phyloP scores from a whole-genome alignment of 352 stramenopile genomes.

The Phytopythium boreale region DNA sequence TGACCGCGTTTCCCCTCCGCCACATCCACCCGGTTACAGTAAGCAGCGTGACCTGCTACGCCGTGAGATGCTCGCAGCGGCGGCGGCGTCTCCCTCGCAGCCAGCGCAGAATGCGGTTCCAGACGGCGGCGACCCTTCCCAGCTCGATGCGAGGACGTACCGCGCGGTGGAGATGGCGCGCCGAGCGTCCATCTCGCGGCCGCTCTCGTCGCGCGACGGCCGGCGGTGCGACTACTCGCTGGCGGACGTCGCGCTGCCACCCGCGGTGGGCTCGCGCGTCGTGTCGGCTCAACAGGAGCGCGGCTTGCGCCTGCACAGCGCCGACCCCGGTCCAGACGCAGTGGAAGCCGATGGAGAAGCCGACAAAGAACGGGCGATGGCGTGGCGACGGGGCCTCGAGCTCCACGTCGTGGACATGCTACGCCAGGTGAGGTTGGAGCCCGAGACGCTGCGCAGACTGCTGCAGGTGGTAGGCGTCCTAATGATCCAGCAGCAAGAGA shows the following conservation, averaged over 20 bases:
- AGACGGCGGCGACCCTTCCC: background rate
- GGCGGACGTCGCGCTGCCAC: background rate
- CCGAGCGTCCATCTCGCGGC: background rate
- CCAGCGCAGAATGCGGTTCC: background rate
- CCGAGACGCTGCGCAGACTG: slow-evolving; percentile 31
- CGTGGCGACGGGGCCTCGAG: slow-evolving; percentile 42
- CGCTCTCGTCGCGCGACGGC: slow-evolving; percentile 5
- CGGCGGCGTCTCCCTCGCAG: background rate
- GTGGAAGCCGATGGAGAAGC: background rate
- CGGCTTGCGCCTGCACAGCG: background rate
- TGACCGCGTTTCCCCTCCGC: too few species aligned
- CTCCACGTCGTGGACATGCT: slow-evolving; percentile 44
- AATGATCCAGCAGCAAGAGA: background rate
- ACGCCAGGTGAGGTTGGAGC: slow-evolving; percentile 31
- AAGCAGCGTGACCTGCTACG: too few species aligned
- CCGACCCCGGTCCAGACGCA: background rate
- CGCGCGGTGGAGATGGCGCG: slow-evolving; percentile 1
- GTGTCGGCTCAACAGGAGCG: background rate
- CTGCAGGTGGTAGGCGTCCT: slow-evolving; percentile 23
- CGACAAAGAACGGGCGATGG: background rate
- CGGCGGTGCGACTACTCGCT: slow-evolving; percentile 21
- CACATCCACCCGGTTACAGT: too few species aligned
- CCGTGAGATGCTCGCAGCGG: background rate
- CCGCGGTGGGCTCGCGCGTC: slow-evolving; percentile 5
- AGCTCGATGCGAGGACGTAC: background rate